Evolutionary conservation across 2,329 filamentous ascomycete genomes (phyloP), one percentile per base, ranked within the genome.

Genomic region (Ophiostoma sp.): DNA sequence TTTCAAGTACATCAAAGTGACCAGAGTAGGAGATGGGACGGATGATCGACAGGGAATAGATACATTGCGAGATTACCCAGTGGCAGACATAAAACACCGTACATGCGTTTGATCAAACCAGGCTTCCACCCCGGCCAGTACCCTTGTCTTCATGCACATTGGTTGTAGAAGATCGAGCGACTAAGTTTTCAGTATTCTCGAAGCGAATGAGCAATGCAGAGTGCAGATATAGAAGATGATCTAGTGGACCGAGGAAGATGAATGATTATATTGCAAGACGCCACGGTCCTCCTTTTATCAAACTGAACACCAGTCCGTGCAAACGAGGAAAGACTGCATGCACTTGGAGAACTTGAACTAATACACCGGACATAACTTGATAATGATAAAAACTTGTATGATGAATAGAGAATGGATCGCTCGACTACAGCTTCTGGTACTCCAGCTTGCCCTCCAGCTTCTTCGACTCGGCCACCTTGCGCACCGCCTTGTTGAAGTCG

Each of bases 401-500:
- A n/a, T 11, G 45, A 5, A 47, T 9, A 11, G 11, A 55, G 11
- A 55, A 11, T 27, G 49, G 8, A 18, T 11, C 47, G 8, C 49
- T 55, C 55, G 27, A 60, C 64, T 89, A 97, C 81, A 97, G 83
- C 82, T 97, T 97, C 86, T 96, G 90, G 81, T 97, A 98, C 79
- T 98, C 94, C 65, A 98, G 84, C 83, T 98, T 98, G 80, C 95
- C 94, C 80, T 99, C 95, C 75, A 99, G 81, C 82, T 99, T 99
- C 91, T 99, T 99, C 71, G 92, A 85, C 80, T 99, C 95, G 16
- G 91, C 93, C 73, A 99, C 90, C 86, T 99, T 99, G 73, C 95
- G 89, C 67, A 99, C 95, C 4, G 95, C 95, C 82, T 97, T 97
- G 84, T 97, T 99, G 87, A 98, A 97, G 77, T 99, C 95, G 76